These are phyloP conservation scores for Cyclanthera cordifolia DNA, from an alignment of 306 rosid species.

Conservation along the genomic window DNA sequence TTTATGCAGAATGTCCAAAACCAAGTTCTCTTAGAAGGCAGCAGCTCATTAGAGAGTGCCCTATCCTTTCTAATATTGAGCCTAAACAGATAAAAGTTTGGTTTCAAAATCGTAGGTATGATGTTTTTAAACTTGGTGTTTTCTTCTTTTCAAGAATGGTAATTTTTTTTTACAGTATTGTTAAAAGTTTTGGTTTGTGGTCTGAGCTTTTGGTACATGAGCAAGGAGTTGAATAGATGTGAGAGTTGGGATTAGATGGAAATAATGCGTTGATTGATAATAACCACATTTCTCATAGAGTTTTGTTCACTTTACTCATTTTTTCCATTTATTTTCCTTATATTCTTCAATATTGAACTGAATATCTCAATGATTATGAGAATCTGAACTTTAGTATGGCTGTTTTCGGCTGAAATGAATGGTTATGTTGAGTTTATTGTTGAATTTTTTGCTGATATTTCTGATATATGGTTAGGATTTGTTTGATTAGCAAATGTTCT, in stretches of 20 bases:
- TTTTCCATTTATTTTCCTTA: background rate
- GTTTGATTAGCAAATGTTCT: background rate
- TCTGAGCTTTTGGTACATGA: background rate
- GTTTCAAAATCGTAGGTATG: constrained; percentile 93
- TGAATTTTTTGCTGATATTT: background rate
- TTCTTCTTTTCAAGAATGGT: background rate
- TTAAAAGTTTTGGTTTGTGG: background rate
- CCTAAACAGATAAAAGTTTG: constrained; percentile 98
- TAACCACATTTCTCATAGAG: background rate
- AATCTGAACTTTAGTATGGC: background rate
- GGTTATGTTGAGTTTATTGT: background rate
- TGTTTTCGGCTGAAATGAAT: constrained; percentile 4
- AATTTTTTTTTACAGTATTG: background rate
- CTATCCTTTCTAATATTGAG: constrained; percentile 78
- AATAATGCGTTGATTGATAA: background rate
- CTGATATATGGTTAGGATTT: background rate
- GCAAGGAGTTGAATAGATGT: background rate
- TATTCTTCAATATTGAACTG: background rate
- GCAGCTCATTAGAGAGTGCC: constrained; percentile 93
- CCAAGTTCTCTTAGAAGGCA: constrained; percentile 88
- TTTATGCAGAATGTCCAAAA: constrained; percentile 85
- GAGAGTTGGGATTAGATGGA: background rate
- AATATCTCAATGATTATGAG: background rate
- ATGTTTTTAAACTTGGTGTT: background rate
- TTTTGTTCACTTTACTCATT: background rate